phyloP scores from a whole-genome alignment of 1,284 basidiomycete species.

The Trametes pubescens region DNA sequence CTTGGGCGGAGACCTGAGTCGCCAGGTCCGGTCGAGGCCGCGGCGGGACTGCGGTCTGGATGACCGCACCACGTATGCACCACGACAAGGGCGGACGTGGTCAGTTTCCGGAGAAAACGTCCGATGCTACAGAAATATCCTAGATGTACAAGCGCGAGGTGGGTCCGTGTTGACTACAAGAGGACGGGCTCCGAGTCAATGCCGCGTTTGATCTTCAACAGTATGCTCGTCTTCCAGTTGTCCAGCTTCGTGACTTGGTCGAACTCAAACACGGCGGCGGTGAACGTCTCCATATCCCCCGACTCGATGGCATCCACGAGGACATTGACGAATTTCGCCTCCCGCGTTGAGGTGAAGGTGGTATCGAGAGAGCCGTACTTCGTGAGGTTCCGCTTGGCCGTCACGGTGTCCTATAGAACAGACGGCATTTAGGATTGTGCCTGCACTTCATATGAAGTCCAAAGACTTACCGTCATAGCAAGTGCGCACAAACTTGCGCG shows the following conservation, averaged over 20 bases:
- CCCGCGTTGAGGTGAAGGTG: constrained; percentile 86
- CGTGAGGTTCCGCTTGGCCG: constrained; percentile 79
- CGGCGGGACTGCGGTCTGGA: too few relatives aligned
- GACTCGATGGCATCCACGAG: constrained; percentile 83
- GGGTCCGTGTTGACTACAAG: constrained; percentile 2
- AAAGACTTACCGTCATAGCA: constrained; percentile 79
- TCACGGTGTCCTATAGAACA: constrained; percentile 80
- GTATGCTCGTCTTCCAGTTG: constrained; percentile 92
- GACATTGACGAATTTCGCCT: constrained; percentile 85
- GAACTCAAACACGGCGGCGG: constrained; percentile 82
- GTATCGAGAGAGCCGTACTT: constrained; percentile 82
- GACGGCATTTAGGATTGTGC: constrained; percentile 15
- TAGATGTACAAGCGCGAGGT: constrained; percentile 13
- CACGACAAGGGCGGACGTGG: neutral
- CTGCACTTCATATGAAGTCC: neutral
- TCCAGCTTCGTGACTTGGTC: constrained; percentile 92
- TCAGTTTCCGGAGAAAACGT: neutral
- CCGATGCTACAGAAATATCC: constrained; percentile 15
- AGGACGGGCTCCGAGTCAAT: constrained; percentile 67
- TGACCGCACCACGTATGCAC: neutral
- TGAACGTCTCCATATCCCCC: constrained; percentile 83
- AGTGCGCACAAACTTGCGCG: constrained; percentile 89
- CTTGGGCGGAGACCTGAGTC: neutral
- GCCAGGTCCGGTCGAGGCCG: too few relatives aligned
- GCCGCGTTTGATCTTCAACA: constrained; percentile 88